Percentiles rank a stretch among this genome's conserved stretches.
Evolutionary conservation across 495 filamentous ascomycete genomes (phyloP).

Genomic region (Podospora appendiculata): DNA sequence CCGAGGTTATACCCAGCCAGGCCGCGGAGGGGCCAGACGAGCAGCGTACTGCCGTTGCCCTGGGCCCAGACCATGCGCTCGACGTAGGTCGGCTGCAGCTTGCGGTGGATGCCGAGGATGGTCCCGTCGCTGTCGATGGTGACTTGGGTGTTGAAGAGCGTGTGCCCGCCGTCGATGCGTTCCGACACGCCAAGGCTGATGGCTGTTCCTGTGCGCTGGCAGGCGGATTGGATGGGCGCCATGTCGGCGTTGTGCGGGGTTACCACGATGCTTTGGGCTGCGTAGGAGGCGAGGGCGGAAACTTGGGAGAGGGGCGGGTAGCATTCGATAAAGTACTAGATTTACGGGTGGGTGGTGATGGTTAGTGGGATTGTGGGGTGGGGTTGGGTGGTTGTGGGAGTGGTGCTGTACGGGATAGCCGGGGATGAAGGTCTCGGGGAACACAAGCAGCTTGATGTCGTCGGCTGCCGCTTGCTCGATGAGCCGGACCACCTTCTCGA

Average conservation of each 20-base stretch:
- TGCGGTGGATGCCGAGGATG: conserved; percentile 39
- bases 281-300: conserved; percentile 18
- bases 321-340: conserved; percentile 24
- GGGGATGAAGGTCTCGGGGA: conserved; percentile 29
- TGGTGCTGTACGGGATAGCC: conserved; percentile 18
- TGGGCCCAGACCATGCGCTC: conserved; percentile 39
- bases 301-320: conserved; percentile 22
- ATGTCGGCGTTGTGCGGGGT: conserved; percentile 19
- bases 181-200: conserved; percentile 32
- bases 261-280: conserved; percentile 24
- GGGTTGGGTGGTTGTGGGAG: background rate
- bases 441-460: conserved; percentile 23
- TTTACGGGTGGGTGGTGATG: background rate
- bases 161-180: conserved; percentile 26
- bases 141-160: conserved; percentile 37
- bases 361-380: background rate
- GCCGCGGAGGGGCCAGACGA: conserved; percentile 4
- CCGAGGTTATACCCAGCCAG: conserved; percentile 29
- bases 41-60: conserved; percentile 31
- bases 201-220: conserved; percentile 17
- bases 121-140: conserved; percentile 29
- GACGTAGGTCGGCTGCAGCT: conserved; percentile 39
- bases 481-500: conserved; percentile 19
- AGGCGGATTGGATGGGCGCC: conserved; percentile 24
- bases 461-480: conserved; percentile 20